These are phyloP conservation scores for Trichosporon coremiiforme DNA, from an alignment of 1,284 basidiomycete species.

Conservation along the genomic window DNA sequence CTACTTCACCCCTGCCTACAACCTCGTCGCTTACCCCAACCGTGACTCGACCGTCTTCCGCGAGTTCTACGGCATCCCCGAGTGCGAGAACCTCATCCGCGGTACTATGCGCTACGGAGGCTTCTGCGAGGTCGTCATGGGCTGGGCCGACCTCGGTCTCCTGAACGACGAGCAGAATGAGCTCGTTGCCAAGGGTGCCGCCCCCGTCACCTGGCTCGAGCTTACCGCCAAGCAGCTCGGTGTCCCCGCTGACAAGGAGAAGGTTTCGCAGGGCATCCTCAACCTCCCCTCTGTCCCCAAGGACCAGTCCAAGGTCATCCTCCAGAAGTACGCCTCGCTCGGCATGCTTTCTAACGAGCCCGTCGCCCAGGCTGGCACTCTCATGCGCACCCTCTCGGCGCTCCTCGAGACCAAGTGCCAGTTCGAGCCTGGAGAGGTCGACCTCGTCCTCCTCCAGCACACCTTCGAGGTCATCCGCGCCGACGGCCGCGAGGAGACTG, in stretches of 20 bases:
- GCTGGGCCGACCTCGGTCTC: constrained; percentile 86
- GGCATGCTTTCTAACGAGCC: constrained; percentile 81
- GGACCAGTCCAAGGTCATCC: constrained; percentile 73
- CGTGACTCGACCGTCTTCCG: constrained; percentile 89
- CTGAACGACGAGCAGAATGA: constrained; percentile 74
- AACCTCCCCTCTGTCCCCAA: constrained; percentile 71
- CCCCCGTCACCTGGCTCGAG: constrained; percentile 72
- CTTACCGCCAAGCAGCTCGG: constrained; percentile 78
- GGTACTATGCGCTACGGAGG: constrained; percentile 96
- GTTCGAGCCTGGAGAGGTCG: constrained; percentile 87
- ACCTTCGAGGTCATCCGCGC: constrained; percentile 87
- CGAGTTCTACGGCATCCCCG: constrained; percentile 84
- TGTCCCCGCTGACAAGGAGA: constrained; percentile 70
- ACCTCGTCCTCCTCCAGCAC: constrained; percentile 97
- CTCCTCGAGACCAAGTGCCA: constrained; percentile 88
- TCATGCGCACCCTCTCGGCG: constrained; percentile 92
- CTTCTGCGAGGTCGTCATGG: constrained; percentile 95
- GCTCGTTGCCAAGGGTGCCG: constrained; percentile 68
- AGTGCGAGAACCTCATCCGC: constrained; percentile 87
- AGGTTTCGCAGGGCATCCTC: constrained; percentile 72
- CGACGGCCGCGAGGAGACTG: constrained; percentile 80
- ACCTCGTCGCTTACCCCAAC: constrained; percentile 97
- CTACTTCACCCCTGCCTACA: constrained; percentile 93
- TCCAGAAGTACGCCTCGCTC: constrained; percentile 88
- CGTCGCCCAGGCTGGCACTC: constrained; percentile 70